Evolutionary conservation across 2,329 filamentous ascomycete genomes (phyloP).

Genomic region (Colletotrichum sp.): DNA sequence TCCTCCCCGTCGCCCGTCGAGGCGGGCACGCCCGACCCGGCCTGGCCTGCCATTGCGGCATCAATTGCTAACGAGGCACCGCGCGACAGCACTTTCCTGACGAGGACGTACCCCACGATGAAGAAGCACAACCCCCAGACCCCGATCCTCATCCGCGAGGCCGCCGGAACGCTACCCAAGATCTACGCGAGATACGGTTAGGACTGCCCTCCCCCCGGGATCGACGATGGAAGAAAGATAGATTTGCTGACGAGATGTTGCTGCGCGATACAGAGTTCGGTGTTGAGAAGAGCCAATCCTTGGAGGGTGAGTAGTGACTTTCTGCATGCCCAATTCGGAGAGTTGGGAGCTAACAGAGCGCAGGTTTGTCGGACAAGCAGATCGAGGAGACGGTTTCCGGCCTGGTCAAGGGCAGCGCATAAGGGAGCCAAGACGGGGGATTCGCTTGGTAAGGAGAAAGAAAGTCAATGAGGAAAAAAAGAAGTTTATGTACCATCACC

Average conservation of each 20-base stretch:
- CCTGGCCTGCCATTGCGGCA: neutral
- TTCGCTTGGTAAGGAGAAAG: neutral
- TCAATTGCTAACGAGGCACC: constrained; percentile 20
- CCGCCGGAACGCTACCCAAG: constrained; percentile 80
- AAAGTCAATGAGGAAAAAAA: neutral
- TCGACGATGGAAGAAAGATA: neutral
- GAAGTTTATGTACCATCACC: constrained; percentile 7
- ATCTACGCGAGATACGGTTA: constrained; percentile 93
- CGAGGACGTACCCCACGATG: constrained; percentile 94
- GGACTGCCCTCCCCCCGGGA: constrained; percentile 28
- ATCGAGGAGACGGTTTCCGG: constrained; percentile 63
- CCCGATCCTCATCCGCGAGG: constrained; percentile 95
- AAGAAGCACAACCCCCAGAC: constrained; percentile 97
- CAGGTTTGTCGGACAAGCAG: constrained; percentile 63
- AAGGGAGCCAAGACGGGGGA: neutral
- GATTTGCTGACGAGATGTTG: constrained; percentile 23
- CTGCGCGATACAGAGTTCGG: constrained; percentile 52
- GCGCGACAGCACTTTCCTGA: constrained; percentile 78
- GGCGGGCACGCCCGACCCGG: neutral
- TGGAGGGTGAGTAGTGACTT: constrained; percentile 46
- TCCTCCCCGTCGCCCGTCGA: neutral
- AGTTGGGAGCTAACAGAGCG: neutral
- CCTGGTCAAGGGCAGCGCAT: constrained; percentile 49
- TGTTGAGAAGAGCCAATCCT: constrained; percentile 60
- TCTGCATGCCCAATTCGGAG: constrained; percentile 13